These are phyloP conservation scores for Colletotrichum navitas DNA, from an alignment of 2,329 filamentous ascomycete species.

Conservation along the genomic window DNA sequence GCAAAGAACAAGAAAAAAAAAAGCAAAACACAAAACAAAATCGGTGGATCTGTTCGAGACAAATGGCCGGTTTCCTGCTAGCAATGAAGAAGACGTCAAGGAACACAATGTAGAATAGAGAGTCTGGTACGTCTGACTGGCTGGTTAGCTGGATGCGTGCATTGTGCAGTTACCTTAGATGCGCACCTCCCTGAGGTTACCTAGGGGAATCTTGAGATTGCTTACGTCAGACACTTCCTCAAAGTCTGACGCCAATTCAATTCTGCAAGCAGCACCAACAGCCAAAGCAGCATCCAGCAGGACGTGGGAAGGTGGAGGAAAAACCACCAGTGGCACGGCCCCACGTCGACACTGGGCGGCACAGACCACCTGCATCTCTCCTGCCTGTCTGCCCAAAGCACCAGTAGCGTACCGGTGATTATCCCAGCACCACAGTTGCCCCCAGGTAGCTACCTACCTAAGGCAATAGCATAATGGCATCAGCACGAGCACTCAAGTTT, in stretches of 20 bases:
- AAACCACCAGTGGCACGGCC: slow-evolving; percentile 24
- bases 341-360: slow-evolving; percentile 14
- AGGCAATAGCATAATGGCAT: too few species aligned
- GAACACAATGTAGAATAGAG: background rate
- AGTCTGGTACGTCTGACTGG: background rate
- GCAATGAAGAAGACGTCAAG: background rate
- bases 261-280: slow-evolving; percentile 20
- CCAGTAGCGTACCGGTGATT: slow-evolving; percentile 1
- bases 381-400: slow-evolving; percentile 21
- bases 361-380: slow-evolving; percentile 14
- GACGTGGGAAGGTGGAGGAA: background rate
- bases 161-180: too few species aligned
- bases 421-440: background rate
- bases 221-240: slow-evolving; percentile 9
- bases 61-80: background rate
- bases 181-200: too few species aligned
- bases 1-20: background rate
- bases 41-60: background rate
- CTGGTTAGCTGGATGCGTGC: background rate
- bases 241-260: background rate
- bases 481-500: background rate
- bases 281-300: slow-evolving; percentile 2
- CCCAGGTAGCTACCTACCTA: too few species aligned
- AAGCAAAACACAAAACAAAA: background rate
- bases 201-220: background rate